Evolutionary conservation across 805 yeast species (phyloP).

Genomic region (Candida qinlingensis): DNA sequence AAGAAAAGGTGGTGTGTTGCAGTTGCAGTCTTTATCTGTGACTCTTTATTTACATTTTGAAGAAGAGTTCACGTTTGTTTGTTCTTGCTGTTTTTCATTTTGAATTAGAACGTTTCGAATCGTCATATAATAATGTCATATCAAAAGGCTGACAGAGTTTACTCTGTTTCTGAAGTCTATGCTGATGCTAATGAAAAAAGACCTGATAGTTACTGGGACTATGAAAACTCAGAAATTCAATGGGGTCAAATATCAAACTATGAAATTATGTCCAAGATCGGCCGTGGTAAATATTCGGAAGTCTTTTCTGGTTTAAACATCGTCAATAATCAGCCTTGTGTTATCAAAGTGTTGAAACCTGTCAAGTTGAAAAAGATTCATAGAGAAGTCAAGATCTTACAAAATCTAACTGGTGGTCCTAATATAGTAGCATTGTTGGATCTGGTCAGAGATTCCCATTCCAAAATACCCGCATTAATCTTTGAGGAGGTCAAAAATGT

Average conservation of each 20-base stretch:
- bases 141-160: conserved; percentile 26
- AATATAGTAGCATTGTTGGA: conserved; percentile 74
- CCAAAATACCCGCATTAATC: conserved; percentile 80
- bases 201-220: conserved; percentile 81
- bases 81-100: too few relatives aligned
- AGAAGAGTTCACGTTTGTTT: background rate
- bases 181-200: conserved; percentile 65
- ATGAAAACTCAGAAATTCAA: conserved; percentile 57
- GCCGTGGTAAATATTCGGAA: conserved; percentile 93
- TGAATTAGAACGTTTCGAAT: too few relatives aligned
- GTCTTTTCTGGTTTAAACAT: conserved; percentile 83
- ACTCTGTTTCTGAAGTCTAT: conserved; percentile 58
- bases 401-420: conserved; percentile 80
- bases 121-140: conserved; percentile 12
- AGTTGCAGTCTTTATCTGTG: too few relatives aligned
- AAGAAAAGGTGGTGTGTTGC: too few relatives aligned
- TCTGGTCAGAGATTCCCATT: conserved; percentile 73
- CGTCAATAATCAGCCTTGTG: conserved; percentile 57
- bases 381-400: conserved; percentile 82
- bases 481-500: conserved; percentile 82
- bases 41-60: too few relatives aligned
- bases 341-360: conserved; percentile 87
- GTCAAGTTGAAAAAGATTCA: conserved; percentile 88
- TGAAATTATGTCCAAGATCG: conserved; percentile 79
- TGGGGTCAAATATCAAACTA: conserved; percentile 61